A percentile compares a stretch with the other conserved stretches of the same genome.
Evolutionary conservation across 805 yeast genomes (phyloP).

Genomic region (Hanseniaspora vineae): DNA sequence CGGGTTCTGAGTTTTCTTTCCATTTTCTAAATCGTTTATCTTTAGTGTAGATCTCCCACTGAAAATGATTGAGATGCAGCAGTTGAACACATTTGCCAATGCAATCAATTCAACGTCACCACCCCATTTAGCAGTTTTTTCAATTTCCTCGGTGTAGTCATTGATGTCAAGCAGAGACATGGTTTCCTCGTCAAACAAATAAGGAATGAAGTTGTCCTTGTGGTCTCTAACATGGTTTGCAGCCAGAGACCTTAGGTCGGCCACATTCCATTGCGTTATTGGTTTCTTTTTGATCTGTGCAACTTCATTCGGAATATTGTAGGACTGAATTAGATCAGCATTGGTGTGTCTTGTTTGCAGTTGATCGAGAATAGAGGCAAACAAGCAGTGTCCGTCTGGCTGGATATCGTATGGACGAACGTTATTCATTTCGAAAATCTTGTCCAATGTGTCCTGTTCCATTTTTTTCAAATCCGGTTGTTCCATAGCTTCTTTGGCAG

Average conservation of each 20-base stretch:
- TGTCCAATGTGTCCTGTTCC: conserved; percentile 55
- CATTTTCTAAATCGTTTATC: conserved; percentile 37
- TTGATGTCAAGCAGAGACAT: conserved; percentile 50
- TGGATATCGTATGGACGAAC: conserved; percentile 54
- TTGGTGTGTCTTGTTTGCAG: conserved; percentile 37
- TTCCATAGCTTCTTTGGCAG: conserved; percentile 51
- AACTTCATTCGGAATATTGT: conserved; percentile 2
- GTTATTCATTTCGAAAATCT: conserved; percentile 34
- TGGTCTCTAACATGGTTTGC: conserved; percentile 53
- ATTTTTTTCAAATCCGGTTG: conserved; percentile 57
- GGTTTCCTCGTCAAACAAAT: conserved; percentile 67
- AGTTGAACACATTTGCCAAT: conserved; percentile 52
- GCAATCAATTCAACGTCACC: conserved; percentile 89
- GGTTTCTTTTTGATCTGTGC: too few relatives aligned
- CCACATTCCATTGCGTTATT: conserved; percentile 9
- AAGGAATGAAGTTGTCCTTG: conserved; percentile 66
- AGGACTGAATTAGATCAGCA: conserved; percentile 6
- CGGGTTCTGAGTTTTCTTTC: conserved; percentile 29
- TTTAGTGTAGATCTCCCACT: conserved; percentile 59
- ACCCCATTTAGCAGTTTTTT: conserved; percentile 87
- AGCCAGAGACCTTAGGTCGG: conserved; percentile 49
- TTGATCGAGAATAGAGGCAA: conserved; percentile 78
- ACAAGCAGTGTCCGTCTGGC: conserved; percentile 93
- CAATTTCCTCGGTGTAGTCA: conserved; percentile 55
- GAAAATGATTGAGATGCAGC: conserved; percentile 65